Evolutionary conservation across 345 rosid genomes (phyloP).

Genomic region (Carallia brachiata): DNA sequence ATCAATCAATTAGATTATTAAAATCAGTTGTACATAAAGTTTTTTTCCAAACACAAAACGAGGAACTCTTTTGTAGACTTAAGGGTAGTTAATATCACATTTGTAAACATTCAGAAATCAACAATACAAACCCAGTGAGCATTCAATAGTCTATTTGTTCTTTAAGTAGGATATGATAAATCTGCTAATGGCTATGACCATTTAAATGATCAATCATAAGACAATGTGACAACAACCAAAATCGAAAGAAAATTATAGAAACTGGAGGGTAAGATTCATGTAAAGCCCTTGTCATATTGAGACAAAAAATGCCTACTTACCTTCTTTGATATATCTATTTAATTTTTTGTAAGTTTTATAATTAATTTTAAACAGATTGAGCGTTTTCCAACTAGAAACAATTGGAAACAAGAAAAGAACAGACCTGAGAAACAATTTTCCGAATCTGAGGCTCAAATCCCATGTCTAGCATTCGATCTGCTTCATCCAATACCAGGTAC

Average conservation of each 20-base stretch:
- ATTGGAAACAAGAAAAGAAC: background rate
- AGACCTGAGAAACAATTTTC: slow-evolving; percentile 86
- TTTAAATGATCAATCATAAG: background rate
- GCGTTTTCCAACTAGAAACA: background rate
- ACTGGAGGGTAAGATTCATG: background rate
- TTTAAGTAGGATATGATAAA: background rate
- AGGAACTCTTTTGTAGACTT: no score
- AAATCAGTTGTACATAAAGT: no score
- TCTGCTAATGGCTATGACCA: background rate
- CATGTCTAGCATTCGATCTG: slow-evolving; percentile 99
- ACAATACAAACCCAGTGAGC: background rate
- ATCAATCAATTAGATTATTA: no score
- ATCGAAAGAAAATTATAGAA: background rate
- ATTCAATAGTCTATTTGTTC: background rate
- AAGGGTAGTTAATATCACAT: no score
- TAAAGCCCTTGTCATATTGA: background rate
- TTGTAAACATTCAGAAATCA: no score
- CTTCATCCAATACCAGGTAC: slow-evolving; percentile 96
- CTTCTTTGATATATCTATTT: no score
- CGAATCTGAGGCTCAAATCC: slow-evolving; percentile 97
- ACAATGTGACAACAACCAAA: background rate
- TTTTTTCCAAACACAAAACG: no score
- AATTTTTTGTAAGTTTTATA: no score
- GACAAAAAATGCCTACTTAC: background rate
- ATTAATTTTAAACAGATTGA: no score